phyloP scores from a whole-genome alignment of 768 basidiomycete genomes.

The Candolleomyces efflorescens region DNA sequence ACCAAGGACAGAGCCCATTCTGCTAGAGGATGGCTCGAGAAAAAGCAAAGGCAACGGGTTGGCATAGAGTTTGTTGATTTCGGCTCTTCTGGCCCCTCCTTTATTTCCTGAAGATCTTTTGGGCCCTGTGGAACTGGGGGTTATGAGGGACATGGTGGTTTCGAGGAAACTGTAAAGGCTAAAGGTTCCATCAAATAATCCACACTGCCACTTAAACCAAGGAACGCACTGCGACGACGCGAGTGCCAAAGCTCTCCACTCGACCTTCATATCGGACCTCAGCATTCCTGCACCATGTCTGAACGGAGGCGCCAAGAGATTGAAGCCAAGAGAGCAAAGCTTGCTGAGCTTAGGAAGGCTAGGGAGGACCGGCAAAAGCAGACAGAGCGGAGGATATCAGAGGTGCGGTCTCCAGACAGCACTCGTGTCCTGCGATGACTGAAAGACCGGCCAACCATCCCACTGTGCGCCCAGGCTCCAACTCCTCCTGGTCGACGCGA shows the following conservation, averaged over 20 bases:
- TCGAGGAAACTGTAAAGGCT: too few relatives aligned
- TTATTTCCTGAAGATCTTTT: constrained; percentile 31
- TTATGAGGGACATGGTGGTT: constrained; percentile 43
- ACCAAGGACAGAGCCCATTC: constrained; percentile 42
- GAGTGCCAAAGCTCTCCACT: not conserved
- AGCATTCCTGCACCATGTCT: constrained; percentile 31
- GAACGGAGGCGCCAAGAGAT: constrained; percentile 81
- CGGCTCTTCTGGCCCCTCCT: constrained; percentile 48
- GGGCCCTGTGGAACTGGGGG: constrained; percentile 31
- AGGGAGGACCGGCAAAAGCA: constrained; percentile 66
- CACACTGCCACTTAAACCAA: not conserved
- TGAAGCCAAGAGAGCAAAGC: constrained; percentile 84
- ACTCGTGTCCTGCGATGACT: not conserved
- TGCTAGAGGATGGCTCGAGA: constrained; percentile 36
- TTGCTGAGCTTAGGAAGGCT: constrained; percentile 78
- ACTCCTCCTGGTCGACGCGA: constrained; percentile 43
- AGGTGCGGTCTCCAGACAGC: constrained; percentile 22
- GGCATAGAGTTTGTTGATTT: constrained; percentile 67
- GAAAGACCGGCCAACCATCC: not conserved
- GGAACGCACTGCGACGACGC: too few relatives aligned
- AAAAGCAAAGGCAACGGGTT: constrained; percentile 66
- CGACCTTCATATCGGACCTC: not conserved
- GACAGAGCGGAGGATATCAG: constrained; percentile 36
- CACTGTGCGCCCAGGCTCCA: constrained; percentile 6
- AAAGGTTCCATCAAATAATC: too few relatives aligned